Evolutionary conservation across 75 land plant genomes (phyloP).

Genomic region (Cryptomeria japonica): DNA sequence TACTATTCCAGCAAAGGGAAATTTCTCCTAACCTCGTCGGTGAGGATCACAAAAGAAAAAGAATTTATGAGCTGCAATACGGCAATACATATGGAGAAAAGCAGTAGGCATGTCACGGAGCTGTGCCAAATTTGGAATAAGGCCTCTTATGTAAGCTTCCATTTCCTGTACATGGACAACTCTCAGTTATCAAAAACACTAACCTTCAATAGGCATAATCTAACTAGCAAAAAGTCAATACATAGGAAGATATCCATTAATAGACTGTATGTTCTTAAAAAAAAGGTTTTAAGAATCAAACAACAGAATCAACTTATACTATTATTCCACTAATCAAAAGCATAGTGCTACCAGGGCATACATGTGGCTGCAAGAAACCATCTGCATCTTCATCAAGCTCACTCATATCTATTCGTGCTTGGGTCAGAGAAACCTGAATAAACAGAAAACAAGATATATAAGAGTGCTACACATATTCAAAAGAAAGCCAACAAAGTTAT

Average conservation of each 20-base stretch:
- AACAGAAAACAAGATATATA: constrained; percentile 2
- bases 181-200: background rate
- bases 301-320: background rate
- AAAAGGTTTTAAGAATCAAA: background rate
- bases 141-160: constrained; percentile 97
- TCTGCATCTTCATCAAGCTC: constrained; percentile 99
- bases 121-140: constrained; percentile 98
- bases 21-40: constrained; percentile 73
- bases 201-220: background rate
- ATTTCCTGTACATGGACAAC: constrained; percentile 66
- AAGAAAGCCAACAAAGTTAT: background rate
- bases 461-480: background rate
- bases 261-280: background rate
- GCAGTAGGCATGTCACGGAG: constrained; percentile 87
- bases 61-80: constrained; percentile 97
- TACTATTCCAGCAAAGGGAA: background rate
- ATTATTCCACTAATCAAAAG: background rate
- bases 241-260: background rate
- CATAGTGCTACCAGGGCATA: constrained; percentile 20
- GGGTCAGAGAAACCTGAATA: constrained; percentile 93
- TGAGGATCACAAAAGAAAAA: constrained; percentile 99
- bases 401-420: constrained; percentile 99
- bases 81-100: constrained; percentile 93
- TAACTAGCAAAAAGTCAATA: background rate
- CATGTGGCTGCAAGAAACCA: constrained; percentile 98